These are phyloP conservation scores for Wickerhamiella cacticola DNA, from an alignment of 805 yeast species.

Conservation along the genomic window DNA sequence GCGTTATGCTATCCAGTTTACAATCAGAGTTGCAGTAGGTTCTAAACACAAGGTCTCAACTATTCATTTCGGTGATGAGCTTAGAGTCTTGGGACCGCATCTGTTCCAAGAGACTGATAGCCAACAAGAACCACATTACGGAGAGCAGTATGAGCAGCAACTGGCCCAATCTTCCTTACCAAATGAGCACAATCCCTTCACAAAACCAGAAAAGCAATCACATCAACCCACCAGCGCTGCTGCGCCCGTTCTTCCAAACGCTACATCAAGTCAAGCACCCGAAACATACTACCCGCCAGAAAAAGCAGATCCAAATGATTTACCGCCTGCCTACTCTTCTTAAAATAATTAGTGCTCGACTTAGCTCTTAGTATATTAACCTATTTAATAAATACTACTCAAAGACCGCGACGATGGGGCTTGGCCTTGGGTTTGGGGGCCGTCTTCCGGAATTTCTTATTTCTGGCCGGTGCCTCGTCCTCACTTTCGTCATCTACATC, in stretches of 20 bases:
- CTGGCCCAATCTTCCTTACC: background rate
- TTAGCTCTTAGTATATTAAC: background rate
- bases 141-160: no score
- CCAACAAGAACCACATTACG: no score
- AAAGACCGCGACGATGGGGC: conserved; percentile 9
- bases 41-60: background rate
- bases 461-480: conserved; percentile 18
- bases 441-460: conserved; percentile 6
- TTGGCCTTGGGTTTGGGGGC: conserved; percentile 9
- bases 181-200: background rate
- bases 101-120: background rate
- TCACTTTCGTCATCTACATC: conserved; percentile 43
- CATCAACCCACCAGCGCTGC: no score
- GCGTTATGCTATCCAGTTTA: background rate
- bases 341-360: background rate
- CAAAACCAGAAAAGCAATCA: no score
- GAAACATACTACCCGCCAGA: background rate
- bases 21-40: background rate
- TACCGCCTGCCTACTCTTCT: background rate
- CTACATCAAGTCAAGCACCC: background rate
- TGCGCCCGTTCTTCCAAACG: background rate
- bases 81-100: background rate
- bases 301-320: background rate
- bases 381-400: conserved; percentile 5
- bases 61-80: background rate